Evolutionary conservation across 352 stramenopile species (phyloP), one percentile per base, ranked within the genome.

Genomic region (Phytophthora sp.): DNA sequence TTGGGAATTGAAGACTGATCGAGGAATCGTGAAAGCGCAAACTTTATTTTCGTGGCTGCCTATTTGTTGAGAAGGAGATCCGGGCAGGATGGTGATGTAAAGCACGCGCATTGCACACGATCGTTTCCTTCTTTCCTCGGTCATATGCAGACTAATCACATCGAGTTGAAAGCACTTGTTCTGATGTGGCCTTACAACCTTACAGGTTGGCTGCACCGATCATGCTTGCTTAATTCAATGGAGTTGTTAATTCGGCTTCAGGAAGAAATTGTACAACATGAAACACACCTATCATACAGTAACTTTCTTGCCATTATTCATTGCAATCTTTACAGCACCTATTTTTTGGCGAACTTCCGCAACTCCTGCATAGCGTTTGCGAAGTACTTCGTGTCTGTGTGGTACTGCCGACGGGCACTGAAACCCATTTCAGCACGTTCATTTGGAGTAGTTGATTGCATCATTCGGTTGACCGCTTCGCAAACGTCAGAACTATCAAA

Each of bases 321-420:
- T 53, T 6, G 12, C 32, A 45, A 13, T 44, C 23, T 44, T 10
- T 2, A 54, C 13, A 18, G 15, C 20, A 15, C 31, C 32, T 55
- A 64, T 64, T 39, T 41, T 59, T 45, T 67, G 13, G 71, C 53
- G 48, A 67, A 74, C 17, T 50, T 24, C 18, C 55, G 43, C 24
- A 88, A 37, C 30, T 76, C 34, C 8, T 69, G 32, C 77, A 89
- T 87, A 2, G 30, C 43, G 0, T 46, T 44, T 2, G 66, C 69
- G 52, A 89, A 89, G 38, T 74, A 85, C 18, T 78, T 72, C 0
- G 74, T 79, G 38, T 89, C 74, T 49, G 64, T 51, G 57, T 86
- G 68, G 42, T 85, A 88, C 54, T 77, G 62, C 21, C 72, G 66
- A 26, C 66, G 65, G 5, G 69, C 75, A 5, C 75, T 71, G 30